phyloP scores from a whole-genome alignment of 2,329 filamentous ascomycete genomes.

The Lasiodiplodia citricola region DNA sequence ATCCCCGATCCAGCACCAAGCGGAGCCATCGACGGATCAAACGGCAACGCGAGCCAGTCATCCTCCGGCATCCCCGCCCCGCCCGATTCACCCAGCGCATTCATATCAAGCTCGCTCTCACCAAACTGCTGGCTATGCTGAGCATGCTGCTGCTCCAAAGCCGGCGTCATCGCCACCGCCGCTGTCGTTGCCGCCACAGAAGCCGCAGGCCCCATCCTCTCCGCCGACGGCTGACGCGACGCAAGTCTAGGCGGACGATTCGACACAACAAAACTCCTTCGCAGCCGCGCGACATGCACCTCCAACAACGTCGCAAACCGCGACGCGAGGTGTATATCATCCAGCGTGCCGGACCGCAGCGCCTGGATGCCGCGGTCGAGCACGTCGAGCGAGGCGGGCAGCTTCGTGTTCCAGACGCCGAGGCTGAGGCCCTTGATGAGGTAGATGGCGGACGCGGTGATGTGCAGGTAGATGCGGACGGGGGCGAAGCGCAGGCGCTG shows the following conservation, averaged over 20 bases:
- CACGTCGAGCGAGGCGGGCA: slow-evolving; percentile 55
- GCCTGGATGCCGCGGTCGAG: slow-evolving; percentile 56
- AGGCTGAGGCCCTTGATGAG: slow-evolving; percentile 58
- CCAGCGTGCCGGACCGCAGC: slow-evolving; percentile 54
- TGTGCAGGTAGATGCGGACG: slow-evolving; percentile 59
- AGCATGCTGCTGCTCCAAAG: not conserved
- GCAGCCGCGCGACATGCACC: slow-evolving; percentile 46
- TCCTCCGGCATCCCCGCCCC: slow-evolving; percentile 31
- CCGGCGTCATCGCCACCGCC: not conserved
- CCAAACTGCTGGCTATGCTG: not conserved
- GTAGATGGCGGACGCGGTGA: slow-evolving; percentile 62
- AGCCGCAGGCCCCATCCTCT: slow-evolving; percentile 29
- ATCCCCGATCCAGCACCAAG: slow-evolving; percentile 40
- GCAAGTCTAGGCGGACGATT: slow-evolving; percentile 43
- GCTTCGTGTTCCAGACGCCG: slow-evolving; percentile 55
- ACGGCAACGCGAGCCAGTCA: slow-evolving; percentile 46
- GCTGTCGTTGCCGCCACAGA: not conserved
- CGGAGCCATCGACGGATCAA: slow-evolving; percentile 47
- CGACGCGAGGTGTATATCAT: slow-evolving; percentile 59
- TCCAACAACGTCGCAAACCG: slow-evolving; percentile 58
- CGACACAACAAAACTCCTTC: slow-evolving; percentile 44
- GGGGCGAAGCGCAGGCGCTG: slow-evolving; percentile 58
- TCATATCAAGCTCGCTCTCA: not conserved
- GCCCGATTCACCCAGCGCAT: not conserved
- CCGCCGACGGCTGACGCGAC: slow-evolving; percentile 37